Base-by-base conservation (phyloP, 2,329 filamentous ascomycete genomes). In the Penicillium sp. region DNA sequence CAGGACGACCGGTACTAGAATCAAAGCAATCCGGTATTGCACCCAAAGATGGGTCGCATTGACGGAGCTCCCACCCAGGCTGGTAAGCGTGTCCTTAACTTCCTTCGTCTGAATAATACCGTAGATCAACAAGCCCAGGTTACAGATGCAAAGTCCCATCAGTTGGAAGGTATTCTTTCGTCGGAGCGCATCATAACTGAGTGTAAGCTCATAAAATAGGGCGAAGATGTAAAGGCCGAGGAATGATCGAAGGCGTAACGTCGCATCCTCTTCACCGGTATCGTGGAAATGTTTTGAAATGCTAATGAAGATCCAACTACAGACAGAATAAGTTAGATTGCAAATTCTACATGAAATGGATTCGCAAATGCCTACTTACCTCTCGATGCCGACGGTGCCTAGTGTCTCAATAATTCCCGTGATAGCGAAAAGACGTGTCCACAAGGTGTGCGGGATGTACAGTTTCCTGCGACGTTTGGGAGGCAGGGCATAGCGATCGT, bases 221-320 rank as follows among this genome's bases (percentile, higher is more conserved):
- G 61, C 61, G 45, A 63, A 63, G 5, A 63, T 63, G 48, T 60
- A 63, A 4, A 63, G 54, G 12, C 59, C 61, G 2, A 63, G 48
- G 18, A 63, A 63, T n/a, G 61, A 63, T 22, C 58, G 61, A 33
- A 63, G 55, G 41, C 61, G 61, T 25, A 57, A 6, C 9, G 50
- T 47, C 7, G 49, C 59, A n/a, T 41, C 22, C 14, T 40, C 18
- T 15, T 55, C 54, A 1, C 49, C 51, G n/a, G 33, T 23, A 14
- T 54, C 40, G 27, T 50, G 41, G 52, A 63, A 58, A 9, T 62
- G 48, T n/a, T 57, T 50, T 20, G 55, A 57, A 5, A 62, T 50
- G 29, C 57, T 62, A 15, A 62, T 49, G 11, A 63, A 55, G 31
- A 63, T 44, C 61, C 61, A 63, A 37, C 61, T 63, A 47, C 40